Conservation (phyloP, 129 eudicot species). For the Helichrysum umbraculigerum region DNA sequence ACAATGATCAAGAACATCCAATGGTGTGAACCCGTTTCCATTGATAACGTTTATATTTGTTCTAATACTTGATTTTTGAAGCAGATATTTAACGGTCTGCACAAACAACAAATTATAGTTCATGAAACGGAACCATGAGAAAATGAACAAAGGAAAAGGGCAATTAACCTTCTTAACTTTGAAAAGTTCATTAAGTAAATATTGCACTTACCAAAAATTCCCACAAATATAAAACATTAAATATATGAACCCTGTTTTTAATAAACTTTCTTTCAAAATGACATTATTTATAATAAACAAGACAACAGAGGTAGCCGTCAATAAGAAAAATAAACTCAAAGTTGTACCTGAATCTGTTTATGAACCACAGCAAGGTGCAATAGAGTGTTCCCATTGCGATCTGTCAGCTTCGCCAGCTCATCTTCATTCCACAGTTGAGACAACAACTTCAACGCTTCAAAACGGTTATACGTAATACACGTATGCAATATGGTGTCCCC, state of each 20-base stretch:
- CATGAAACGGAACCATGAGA: no score
- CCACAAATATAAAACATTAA: no score
- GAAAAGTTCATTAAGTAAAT: no score
- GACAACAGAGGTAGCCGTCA: no score
- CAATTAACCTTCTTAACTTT: no score
- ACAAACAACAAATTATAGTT: not conserved
- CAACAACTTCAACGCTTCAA: conserved; percentile 29
- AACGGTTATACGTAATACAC: conserved; percentile 21
- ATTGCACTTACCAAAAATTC: no score
- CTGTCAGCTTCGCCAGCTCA: conserved; percentile 15
- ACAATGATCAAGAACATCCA: conserved; percentile 24
- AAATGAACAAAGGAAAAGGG: no score
- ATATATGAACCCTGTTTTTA: no score
- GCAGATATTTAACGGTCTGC: conserved; percentile 21
- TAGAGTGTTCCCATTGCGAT: conserved; percentile 28
- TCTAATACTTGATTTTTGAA: not conserved
- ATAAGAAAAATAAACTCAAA: no score
- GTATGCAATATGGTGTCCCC: conserved; percentile 28
- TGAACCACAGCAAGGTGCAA: conserved; percentile 29
- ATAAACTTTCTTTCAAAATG: no score
- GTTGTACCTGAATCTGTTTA: conserved; percentile 24
- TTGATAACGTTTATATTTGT: conserved; percentile 16
- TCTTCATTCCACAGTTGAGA: conserved; percentile 26
- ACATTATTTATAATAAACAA: no score
- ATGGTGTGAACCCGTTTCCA: conserved; percentile 18